Evolutionary conservation across 306 rosid species (phyloP).

Genomic region (Casuarina cunninghamiana): DNA sequence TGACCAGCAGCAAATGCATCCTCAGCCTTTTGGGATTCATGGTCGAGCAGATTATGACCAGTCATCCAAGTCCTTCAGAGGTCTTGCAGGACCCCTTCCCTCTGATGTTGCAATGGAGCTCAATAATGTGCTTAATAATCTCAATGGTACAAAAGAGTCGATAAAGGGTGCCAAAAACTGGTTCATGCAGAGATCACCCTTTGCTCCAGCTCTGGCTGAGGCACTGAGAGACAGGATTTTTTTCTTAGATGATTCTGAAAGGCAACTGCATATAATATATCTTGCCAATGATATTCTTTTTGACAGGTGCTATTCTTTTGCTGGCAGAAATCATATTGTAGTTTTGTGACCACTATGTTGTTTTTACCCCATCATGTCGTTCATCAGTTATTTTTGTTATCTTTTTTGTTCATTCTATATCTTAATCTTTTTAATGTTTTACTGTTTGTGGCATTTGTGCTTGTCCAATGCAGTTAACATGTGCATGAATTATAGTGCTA

Average conservation of each 20-base stretch:
- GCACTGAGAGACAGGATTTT: conserved; percentile 84
- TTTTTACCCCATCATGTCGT: background rate
- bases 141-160: conserved; percentile 90
- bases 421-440: background rate
- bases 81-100: conserved; percentile 88
- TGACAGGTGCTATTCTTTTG: conserved; percentile 54
- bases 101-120: conserved; percentile 85
- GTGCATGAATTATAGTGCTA: background rate
- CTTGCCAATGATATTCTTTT: conserved; percentile 94
- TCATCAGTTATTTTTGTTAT: background rate
- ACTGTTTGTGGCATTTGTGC: background rate
- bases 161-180: conserved; percentile 91
- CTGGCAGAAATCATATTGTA: background rate
- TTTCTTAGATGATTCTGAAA: conserved; percentile 74
- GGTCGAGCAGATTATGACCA: conserved; percentile 83
- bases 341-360: background rate
- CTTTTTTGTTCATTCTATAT: background rate
- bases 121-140: conserved; percentile 55
- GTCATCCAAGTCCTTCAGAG: conserved; percentile 70
- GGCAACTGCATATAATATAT: conserved; percentile 89
- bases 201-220: conserved; percentile 92
- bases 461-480: background rate
- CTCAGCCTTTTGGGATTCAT: conserved; percentile 67
- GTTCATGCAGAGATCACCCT: conserved; percentile 97
- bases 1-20: conserved; percentile 75